Evolutionary conservation across 106 monocot genomes (phyloP), one percentile per base, ranked within the genome.

Genomic region (Posidonia australis): DNA sequence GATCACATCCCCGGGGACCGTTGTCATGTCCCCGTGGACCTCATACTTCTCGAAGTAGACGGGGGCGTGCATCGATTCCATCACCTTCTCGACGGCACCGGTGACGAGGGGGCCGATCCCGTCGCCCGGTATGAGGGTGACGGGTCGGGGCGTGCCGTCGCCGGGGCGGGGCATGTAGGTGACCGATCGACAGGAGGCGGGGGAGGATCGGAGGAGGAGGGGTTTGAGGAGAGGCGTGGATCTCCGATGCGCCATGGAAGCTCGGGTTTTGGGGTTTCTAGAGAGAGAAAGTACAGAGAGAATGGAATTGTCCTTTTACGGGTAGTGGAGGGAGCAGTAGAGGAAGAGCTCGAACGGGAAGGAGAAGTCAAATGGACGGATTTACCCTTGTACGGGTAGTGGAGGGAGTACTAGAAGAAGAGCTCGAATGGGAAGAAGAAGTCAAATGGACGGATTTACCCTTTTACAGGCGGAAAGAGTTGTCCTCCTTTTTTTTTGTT

Each of bases 81-180:
- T 84, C 28, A 84, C 83, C 70, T 77, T 76, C 49, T 72, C 65
- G 23, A 84, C 83, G 49, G 80, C 71, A 47, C 70, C 76, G 25
- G 83, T 83, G 24, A 83, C 83, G 45, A 79, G 66, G 10, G 83
- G 84, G 1, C 84, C 84, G 66, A 84, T 80, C 26, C 84, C 84
- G 66, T 84, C 84, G 21, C 84, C 84, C 12, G 84, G 84, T 59
- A 84, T 74, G 28, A 84, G 60, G 26, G 84, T 84, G 31, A 84
- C 74, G 36, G 44, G 41, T 27, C 84, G 65, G 28, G 80, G 80
- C 22, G 74, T 42, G 43, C 84, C 84, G 62, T 84, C 84, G 25
- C 84, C 84, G 1, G 84, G 84, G 5, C 84, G 76, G 3, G 84
- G 84, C 80, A 84, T 84, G 71, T 80, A 84, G 62, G 80, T 84